Conservation (phyloP, 2,329 filamentous ascomycete species). For the Bimuria novae-zelandiae region DNA sequence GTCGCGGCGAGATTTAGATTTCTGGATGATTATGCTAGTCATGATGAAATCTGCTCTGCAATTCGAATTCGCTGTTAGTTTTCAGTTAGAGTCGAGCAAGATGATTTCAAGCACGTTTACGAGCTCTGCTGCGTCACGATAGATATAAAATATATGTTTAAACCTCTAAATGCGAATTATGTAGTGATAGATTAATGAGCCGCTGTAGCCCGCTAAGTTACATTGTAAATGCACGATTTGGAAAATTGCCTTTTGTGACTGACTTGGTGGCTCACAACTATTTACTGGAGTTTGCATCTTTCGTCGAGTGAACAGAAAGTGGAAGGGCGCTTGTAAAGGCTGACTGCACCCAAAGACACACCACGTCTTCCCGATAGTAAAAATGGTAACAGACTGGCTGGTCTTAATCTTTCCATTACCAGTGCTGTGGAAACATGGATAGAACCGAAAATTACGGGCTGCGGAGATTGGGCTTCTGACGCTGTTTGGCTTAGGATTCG, state of each 20-base stretch:
- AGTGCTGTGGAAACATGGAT: neutral
- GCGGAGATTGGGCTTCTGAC: neutral
- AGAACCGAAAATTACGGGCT: slow-evolving; percentile 4
- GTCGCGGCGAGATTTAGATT: no score
- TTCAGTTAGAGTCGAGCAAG: no score
- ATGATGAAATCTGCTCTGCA: no score
- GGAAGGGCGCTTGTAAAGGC: slow-evolving; percentile 8
- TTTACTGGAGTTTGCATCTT: slow-evolving; percentile 5
- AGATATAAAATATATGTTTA: no score
- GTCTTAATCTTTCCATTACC: slow-evolving; percentile 8
- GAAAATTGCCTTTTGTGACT: no score
- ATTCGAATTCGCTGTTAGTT: no score
- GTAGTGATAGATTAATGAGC: neutral
- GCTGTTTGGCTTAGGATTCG: slow-evolving; percentile 9
- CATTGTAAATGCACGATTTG: no score
- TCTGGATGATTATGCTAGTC: no score
- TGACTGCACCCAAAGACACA: neutral
- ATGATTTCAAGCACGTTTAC: no score
- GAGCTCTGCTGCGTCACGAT: no score
- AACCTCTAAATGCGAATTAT: no score
- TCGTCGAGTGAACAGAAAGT: slow-evolving; percentile 7
- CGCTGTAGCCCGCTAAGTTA: no score
- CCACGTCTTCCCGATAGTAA: neutral
- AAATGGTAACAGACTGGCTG: slow-evolving; percentile 9
- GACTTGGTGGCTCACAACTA: slow-evolving; percentile 7